These are phyloP conservation scores for Barnettozyma californica DNA, from an alignment of 805 yeast genomes.

Conservation along the genomic window DNA sequence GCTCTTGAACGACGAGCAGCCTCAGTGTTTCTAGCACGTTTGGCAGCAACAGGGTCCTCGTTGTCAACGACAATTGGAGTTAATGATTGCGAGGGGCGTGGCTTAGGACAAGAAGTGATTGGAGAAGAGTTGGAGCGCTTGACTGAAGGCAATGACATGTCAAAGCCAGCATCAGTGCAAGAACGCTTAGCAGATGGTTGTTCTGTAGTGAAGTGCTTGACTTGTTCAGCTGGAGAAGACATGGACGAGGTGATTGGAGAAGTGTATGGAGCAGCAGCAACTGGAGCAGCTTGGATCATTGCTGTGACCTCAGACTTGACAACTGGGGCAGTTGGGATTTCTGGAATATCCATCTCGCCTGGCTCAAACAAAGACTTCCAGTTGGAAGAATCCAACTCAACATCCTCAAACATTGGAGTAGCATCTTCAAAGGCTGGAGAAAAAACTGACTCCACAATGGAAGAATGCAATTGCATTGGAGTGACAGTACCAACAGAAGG, in stretches of 20 bases:
- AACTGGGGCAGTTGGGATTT: constrained; percentile 26
- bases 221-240: constrained; percentile 3
- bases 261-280: constrained; percentile 1
- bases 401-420: constrained; percentile 54
- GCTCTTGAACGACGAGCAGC: constrained; percentile 96
- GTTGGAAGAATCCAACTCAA: constrained; percentile 33
- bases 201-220: constrained; percentile 5
- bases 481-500: constrained; percentile 32
- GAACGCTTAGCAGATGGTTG: constrained; percentile 15
- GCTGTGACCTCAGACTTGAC: neutral
- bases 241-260: constrained; percentile 6
- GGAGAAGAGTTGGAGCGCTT: constrained; percentile 14
- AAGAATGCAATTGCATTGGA: constrained; percentile 51
- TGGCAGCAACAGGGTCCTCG: constrained; percentile 65
- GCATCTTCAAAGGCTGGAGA: constrained; percentile 41
- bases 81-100: constrained; percentile 46
- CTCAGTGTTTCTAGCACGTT: constrained; percentile 92
- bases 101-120: constrained; percentile 41
- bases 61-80: constrained; percentile 57
- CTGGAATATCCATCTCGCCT: constrained; percentile 24
- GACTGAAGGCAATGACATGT: constrained; percentile 4
- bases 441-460: constrained; percentile 55
- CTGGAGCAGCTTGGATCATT: constrained; percentile 1
- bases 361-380: constrained; percentile 62
- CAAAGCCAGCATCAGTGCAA: constrained; percentile 22